Evolutionary conservation across 306 rosid genomes (phyloP).

Genomic region (Bauhinia variegata): DNA sequence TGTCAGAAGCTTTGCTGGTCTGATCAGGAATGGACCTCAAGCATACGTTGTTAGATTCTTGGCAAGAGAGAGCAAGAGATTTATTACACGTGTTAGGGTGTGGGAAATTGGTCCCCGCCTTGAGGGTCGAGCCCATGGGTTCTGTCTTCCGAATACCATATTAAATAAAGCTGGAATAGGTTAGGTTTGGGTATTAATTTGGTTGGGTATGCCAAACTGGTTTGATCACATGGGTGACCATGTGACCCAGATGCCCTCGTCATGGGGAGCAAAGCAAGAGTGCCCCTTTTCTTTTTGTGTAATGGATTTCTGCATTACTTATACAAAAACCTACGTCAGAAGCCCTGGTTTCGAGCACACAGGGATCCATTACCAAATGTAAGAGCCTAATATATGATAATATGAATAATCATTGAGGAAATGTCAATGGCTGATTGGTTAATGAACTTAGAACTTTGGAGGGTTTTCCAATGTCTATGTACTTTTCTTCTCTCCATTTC

Average conservation of each 20-base stretch:
- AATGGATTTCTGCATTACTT: too few species aligned
- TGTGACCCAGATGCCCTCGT: constrained; percentile 49
- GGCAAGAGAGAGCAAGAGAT: not conserved
- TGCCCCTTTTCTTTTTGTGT: too few species aligned
- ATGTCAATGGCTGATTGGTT: too few species aligned
- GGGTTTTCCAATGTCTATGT: too few species aligned
- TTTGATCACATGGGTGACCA: constrained; percentile 38
- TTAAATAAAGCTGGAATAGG: not conserved
- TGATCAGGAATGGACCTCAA: constrained; percentile 29
- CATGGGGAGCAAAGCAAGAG: constrained; percentile 39
- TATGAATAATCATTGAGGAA: too few species aligned
- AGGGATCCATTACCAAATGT: too few species aligned
- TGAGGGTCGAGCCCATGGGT: constrained; percentile 50
- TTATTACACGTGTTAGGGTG: constrained; percentile 23
- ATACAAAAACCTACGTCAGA: too few species aligned
- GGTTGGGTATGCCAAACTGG: not conserved
- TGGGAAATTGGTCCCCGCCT: too few species aligned
- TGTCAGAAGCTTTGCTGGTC: constrained; percentile 34
- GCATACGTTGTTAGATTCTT: constrained; percentile 38
- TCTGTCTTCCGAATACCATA: not conserved
- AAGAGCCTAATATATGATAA: too few species aligned
- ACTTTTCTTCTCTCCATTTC: too few species aligned
- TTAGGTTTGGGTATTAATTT: not conserved
- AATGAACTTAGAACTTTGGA: too few species aligned
- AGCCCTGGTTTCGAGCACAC: too few species aligned